These are phyloP conservation scores for Raffaelea arxii DNA, from an alignment of 2,329 filamentous ascomycete species.

Conservation along the genomic window DNA sequence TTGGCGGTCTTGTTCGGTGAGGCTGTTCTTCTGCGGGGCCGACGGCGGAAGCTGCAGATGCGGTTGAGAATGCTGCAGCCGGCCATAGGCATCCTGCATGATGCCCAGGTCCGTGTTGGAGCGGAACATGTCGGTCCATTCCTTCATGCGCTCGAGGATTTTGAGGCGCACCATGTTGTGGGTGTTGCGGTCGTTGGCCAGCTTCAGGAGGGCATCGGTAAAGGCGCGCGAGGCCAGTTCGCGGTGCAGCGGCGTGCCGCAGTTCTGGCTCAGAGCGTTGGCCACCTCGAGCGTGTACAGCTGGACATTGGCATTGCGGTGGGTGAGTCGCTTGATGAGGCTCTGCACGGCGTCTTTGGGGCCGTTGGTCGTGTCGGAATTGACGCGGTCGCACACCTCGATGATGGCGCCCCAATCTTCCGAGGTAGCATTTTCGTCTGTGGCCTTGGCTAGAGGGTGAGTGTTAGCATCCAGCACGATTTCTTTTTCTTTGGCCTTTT, in stretches of 20 bases:
- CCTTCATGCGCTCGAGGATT: slow-evolving; percentile 92
- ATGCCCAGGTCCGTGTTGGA: slow-evolving; percentile 86
- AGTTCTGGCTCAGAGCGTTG: slow-evolving; percentile 88
- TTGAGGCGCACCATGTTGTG: slow-evolving; percentile 95
- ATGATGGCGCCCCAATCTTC: slow-evolving; percentile 61
- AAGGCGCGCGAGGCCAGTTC: slow-evolving; percentile 87
- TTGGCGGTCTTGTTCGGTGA: slow-evolving; percentile 80
- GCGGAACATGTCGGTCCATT: slow-evolving; percentile 92
- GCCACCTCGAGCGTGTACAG: slow-evolving; percentile 91
- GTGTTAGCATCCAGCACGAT: slow-evolving; percentile 4
- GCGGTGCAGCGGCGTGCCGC: slow-evolving; percentile 75
- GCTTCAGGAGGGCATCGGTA: slow-evolving; percentile 82
- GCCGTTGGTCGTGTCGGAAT: slow-evolving; percentile 39
- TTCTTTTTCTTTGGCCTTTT: neutral
- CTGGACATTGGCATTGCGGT: slow-evolving; percentile 93
- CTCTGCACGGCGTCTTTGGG: slow-evolving; percentile 80
- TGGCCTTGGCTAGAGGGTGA: slow-evolving; percentile 54
- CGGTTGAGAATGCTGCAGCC: slow-evolving; percentile 75
- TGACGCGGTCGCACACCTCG: slow-evolving; percentile 52
- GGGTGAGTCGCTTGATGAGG: slow-evolving; percentile 83
- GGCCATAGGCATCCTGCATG: slow-evolving; percentile 91
- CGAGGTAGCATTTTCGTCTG: slow-evolving; percentile 92
- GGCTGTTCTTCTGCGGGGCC: slow-evolving; percentile 84
- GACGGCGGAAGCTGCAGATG: slow-evolving; percentile 75
- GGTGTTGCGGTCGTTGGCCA: slow-evolving; percentile 90